These are phyloP conservation scores for Pelargonium citronellum DNA, from an alignment of 441 rosid species.

Conservation along the genomic window DNA sequence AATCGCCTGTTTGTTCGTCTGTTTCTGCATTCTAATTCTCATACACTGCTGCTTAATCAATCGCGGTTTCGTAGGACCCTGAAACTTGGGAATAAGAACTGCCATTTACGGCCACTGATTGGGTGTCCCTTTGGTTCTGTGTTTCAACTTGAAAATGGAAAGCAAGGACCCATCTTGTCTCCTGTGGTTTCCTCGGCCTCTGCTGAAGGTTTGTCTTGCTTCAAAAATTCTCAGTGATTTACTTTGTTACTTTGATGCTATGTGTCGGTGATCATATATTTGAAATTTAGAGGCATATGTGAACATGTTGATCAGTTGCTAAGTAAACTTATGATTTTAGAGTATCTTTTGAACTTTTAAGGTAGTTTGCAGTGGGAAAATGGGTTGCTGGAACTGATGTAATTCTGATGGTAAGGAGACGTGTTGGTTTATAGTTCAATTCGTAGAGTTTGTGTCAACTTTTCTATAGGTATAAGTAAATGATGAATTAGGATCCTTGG, in stretches of 20 bases:
- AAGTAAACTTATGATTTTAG: too few species aligned
- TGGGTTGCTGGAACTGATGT: too few species aligned
- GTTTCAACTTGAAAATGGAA: neutral
- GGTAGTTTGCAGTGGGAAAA: too few species aligned
- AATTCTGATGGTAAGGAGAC: too few species aligned
- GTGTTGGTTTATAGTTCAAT: too few species aligned
- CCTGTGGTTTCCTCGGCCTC: neutral
- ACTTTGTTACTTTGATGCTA: neutral
- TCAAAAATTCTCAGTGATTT: neutral
- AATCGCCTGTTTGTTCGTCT: neutral
- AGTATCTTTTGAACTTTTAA: too few species aligned
- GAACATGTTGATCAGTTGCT: too few species aligned
- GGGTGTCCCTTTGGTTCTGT: neutral
- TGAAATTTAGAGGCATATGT: neutral
- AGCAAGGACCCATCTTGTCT: neutral
- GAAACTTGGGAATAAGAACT: slow-evolving; percentile 64
- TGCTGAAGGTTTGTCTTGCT: slow-evolving; percentile 6
- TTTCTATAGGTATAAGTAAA: too few species aligned
- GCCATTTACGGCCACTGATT: slow-evolving; percentile 36
- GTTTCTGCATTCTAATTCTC: neutral
- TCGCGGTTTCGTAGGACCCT: slow-evolving; percentile 18
- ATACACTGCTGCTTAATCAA: neutral
- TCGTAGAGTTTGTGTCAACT: too few species aligned
- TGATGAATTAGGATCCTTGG: too few species aligned
- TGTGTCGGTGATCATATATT: neutral